Evolutionary conservation across 768 basidiomycete genomes (phyloP).

Genomic region (Trametes maxima): DNA sequence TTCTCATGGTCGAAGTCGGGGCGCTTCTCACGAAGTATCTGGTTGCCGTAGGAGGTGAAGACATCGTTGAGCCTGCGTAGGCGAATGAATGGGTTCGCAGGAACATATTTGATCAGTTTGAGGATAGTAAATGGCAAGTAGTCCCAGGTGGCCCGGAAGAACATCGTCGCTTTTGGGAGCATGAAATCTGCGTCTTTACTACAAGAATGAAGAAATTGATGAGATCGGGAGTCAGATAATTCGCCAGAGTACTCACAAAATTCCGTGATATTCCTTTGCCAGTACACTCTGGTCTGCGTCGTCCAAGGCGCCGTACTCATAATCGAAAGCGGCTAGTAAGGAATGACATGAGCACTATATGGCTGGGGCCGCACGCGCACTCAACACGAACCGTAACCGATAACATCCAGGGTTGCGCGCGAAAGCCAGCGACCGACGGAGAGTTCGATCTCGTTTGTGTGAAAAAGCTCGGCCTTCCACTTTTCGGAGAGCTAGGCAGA

Average conservation of each 20-base stretch:
- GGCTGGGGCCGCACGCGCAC: no score
- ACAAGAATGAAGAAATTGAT: neutral
- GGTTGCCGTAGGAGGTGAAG: slow-evolving; percentile 13
- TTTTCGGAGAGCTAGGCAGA: slow-evolving; percentile 24
- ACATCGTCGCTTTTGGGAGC: slow-evolving; percentile 2
- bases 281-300: slow-evolving; percentile 7
- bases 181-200: slow-evolving; percentile 13
- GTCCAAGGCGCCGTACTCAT: slow-evolving; percentile 22
- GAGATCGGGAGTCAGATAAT: neutral
- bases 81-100: slow-evolving; percentile 5
- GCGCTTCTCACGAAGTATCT: slow-evolving; percentile 11
- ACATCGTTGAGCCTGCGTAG: slow-evolving; percentile 8
- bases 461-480: slow-evolving; percentile 23
- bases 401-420: slow-evolving; percentile 26
- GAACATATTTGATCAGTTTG: slow-evolving; percentile 19
- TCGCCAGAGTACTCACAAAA: slow-evolving; percentile 15
- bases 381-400: slow-evolving; percentile 21
- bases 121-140: slow-evolving; percentile 22
- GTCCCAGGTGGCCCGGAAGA: slow-evolving; percentile 25
- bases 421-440: slow-evolving; percentile 23
- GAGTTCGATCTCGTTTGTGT: neutral
- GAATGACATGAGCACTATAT: neutral
- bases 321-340: slow-evolving; percentile 27
- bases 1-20: neutral
- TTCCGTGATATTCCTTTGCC: slow-evolving; percentile 21